Evolutionary conservation across 352 stramenopile genomes (phyloP).

Genomic region (Pythium chondricola): DNA sequence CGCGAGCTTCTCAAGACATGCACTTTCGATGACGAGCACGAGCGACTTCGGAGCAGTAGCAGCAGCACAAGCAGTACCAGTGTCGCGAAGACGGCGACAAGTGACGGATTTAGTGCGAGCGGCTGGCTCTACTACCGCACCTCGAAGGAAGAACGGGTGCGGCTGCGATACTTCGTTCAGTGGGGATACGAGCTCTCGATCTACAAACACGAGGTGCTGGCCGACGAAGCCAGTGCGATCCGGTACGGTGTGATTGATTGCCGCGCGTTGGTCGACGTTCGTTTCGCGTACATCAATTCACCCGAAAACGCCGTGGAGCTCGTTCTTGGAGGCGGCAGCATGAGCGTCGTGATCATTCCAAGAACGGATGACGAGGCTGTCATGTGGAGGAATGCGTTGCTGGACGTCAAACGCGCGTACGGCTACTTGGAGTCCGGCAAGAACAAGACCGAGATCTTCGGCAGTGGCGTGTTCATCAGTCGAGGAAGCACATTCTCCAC

Average conservation of each 20-base stretch:
- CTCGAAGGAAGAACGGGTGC: conserved; percentile 74
- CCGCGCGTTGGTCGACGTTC: conserved; percentile 71
- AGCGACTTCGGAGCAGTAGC: conserved; percentile 14
- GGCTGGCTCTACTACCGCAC: conserved; percentile 85
- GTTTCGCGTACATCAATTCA: conserved; percentile 79
- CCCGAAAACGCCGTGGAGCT: conserved; percentile 83
- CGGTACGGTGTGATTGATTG: conserved; percentile 85
- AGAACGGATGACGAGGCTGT: conserved; percentile 78
- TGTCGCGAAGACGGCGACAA: conserved; percentile 4
- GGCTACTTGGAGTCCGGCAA: conserved; percentile 67
- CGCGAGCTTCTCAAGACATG: conserved; percentile 82
- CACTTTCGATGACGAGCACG: conserved; percentile 34
- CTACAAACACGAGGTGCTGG: conserved; percentile 84
- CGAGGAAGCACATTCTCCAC: conserved; percentile 80
- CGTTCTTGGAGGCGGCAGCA: conserved; percentile 49
- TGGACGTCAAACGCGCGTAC: conserved; percentile 81
- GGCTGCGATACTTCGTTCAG: conserved; percentile 82
- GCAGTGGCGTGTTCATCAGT: conserved; percentile 77
- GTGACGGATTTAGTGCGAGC: conserved; percentile 57
- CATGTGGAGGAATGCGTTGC: conserved; percentile 74
- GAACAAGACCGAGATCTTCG: conserved; percentile 68
- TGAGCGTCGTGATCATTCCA: conserved; percentile 78
- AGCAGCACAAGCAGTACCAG: conserved; percentile 10
- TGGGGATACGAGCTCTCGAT: conserved; percentile 86
- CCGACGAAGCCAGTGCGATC: conserved; percentile 72